A percentile compares a stretch with the other conserved stretches of the same genome.
phyloP scores from a whole-genome alignment of 352 stramenopile genomes.

The Aphanomyces invadans region DNA sequence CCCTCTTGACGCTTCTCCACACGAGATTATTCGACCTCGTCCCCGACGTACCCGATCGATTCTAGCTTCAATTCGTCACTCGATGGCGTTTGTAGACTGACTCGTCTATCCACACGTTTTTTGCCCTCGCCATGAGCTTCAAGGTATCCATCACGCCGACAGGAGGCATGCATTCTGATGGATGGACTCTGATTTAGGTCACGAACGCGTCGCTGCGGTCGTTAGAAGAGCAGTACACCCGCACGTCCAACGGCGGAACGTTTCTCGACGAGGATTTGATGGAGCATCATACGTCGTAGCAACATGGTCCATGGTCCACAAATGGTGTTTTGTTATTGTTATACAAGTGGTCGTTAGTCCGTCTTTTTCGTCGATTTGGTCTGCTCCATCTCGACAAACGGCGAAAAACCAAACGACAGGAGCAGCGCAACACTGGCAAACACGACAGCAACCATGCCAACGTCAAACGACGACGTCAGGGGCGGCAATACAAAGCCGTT shows the following conservation, averaged over 20 bases:
- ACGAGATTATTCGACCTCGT: background rate
- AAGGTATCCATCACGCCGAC: background rate
- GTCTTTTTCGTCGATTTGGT: background rate
- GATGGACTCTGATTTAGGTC: background rate
- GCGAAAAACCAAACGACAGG: slow-evolving; percentile 25
- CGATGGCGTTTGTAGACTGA: slow-evolving; percentile 1
- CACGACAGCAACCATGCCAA: slow-evolving; percentile 16
- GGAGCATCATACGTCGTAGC: background rate
- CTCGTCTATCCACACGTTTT: slow-evolving; percentile 10
- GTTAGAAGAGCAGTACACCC: slow-evolving; percentile 17
- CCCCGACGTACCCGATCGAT: slow-evolving; percentile 22
- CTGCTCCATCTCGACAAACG: slow-evolving; percentile 5
- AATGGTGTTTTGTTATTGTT: no score
- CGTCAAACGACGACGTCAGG: slow-evolving; percentile 24
- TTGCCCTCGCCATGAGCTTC: slow-evolving; percentile 12
- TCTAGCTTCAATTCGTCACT: no score
- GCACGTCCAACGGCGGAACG: background rate
- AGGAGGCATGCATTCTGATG: no score
- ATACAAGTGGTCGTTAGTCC: background rate
- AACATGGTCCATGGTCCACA: background rate
- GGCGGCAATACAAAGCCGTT: slow-evolving; percentile 22
- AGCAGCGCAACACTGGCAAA: slow-evolving; percentile 22
- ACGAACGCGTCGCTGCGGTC: slow-evolving; percentile 5
- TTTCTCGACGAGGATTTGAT: slow-evolving; percentile 12
- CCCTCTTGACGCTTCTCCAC: slow-evolving; percentile 15